These are phyloP conservation scores for Elongisporangium senticosum DNA, from an alignment of 352 stramenopile species.

Conservation along the genomic window DNA sequence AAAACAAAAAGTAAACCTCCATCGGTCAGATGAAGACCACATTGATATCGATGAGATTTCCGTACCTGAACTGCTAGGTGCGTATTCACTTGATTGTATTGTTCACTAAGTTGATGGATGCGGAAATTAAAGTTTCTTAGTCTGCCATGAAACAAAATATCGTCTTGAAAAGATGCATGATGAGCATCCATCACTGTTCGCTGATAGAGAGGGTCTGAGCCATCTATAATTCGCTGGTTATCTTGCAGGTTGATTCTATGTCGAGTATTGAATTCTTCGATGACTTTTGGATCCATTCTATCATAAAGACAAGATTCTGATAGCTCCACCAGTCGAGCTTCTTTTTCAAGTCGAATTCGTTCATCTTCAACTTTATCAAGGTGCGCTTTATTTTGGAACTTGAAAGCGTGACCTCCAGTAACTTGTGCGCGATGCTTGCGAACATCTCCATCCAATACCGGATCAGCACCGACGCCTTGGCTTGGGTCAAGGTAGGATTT, in stretches of 20 bases:
- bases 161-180: conserved; percentile 47
- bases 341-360: conserved; percentile 64
- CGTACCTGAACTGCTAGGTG: conserved; percentile 50
- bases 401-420: conserved; percentile 29
- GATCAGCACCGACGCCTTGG: conserved; percentile 37
- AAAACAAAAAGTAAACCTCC: background rate
- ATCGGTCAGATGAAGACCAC: background rate
- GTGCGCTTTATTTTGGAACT: conserved; percentile 29
- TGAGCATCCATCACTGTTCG: conserved; percentile 48
- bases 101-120: conserved; percentile 43
- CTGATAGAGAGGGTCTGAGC: conserved; percentile 39
- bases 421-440: conserved; percentile 39
- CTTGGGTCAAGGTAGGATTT: conserved; percentile 48
- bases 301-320: conserved; percentile 56
- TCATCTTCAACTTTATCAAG: conserved; percentile 50
- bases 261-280: conserved; percentile 67
- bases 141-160: conserved; percentile 61
- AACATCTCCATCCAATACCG: conserved; percentile 44
- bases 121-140: conserved; percentile 65
- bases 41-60: background rate
- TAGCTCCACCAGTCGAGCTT: conserved; percentile 45
- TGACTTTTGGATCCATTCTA: conserved; percentile 45
- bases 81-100: conserved; percentile 29
- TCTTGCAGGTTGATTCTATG: conserved; percentile 47
- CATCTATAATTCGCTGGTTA: conserved; percentile 15